Percentiles rank a stretch among this genome's conserved stretches.
Conservation (phyloP, 768 basidiomycete species). For the Tylopilus felleus region DNA sequence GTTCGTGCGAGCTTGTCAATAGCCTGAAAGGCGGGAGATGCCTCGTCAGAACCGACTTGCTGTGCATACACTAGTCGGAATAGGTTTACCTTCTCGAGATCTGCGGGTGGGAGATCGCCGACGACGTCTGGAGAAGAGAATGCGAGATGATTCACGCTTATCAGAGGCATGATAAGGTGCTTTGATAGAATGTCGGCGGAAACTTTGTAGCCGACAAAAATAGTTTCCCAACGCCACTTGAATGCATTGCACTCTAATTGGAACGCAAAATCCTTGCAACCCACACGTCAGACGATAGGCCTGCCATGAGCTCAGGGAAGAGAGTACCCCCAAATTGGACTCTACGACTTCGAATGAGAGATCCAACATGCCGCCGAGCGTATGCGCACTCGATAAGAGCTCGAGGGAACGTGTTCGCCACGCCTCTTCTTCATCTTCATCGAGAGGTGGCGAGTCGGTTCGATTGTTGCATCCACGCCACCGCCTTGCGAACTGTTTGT, state of each 20-base stretch:
- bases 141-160: conserved; percentile 65
- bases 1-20: conserved; percentile 69
- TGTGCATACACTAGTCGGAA: conserved; percentile 1
- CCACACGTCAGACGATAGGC: conserved; percentile 14
- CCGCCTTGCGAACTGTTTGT: conserved; percentile 60
- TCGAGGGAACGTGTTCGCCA: conserved; percentile 59
- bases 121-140: conserved; percentile 61
- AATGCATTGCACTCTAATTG: conserved; percentile 56
- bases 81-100: conserved; percentile 60
- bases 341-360: conserved; percentile 57
- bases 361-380: conserved; percentile 56
- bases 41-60: conserved; percentile 3
- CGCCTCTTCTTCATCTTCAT: conserved; percentile 48
- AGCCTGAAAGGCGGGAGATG: conserved; percentile 39
- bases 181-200: conserved; percentile 75
- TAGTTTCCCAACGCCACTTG: conserved; percentile 80
- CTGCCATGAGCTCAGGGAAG: neutral
- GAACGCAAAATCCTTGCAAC: conserved; percentile 61
- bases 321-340: conserved; percentile 55
- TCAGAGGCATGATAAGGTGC: conserved; percentile 74
- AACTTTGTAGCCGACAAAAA: conserved; percentile 55
- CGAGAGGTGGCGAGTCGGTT: conserved; percentile 27
- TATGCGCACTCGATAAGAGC: conserved; percentile 55
- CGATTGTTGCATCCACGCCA: conserved; percentile 61
- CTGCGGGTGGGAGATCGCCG: conserved; percentile 49